A percentile compares a stretch with the other conserved stretches of the same genome.
Conservation (phyloP, 2,329 filamentous ascomycete species). For the Xylaria polymorpha region DNA sequence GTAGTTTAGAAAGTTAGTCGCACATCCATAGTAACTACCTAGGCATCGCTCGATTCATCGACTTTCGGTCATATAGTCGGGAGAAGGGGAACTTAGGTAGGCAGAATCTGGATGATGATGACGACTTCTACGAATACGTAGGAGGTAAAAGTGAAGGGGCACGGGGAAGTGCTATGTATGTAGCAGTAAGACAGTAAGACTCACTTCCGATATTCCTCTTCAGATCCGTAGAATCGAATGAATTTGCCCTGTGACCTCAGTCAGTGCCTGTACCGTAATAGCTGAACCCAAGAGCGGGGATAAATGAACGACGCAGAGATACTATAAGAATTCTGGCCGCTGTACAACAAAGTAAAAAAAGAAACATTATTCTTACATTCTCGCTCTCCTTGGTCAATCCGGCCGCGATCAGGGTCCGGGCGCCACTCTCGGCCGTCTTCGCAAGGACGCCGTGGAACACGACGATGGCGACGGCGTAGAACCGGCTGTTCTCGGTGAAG, state of each 20-base stretch:
- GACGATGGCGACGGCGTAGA: conserved; percentile 21
- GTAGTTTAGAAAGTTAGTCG: not conserved
- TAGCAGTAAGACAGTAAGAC: conserved; percentile 1
- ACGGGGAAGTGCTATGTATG: not conserved
- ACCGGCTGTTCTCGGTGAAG: conserved; percentile 26
- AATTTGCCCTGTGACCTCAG: conserved; percentile 41
- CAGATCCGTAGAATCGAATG: conserved; percentile 44
- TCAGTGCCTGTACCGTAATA: conserved; percentile 1
- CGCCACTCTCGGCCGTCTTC: conserved; percentile 46
- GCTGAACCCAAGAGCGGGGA: not conserved
- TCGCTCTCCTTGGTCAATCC: conserved; percentile 42
- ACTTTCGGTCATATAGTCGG: not conserved
- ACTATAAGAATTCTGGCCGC: not conserved
- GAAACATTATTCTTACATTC: conserved; percentile 38
- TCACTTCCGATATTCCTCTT: conserved; percentile 41
- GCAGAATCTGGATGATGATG: not conserved
- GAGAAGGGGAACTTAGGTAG: not conserved
- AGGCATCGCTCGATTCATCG: not conserved
- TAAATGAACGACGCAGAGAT: not conserved
- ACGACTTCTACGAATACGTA: not conserved
- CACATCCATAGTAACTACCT: not conserved
- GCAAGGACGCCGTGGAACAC: conserved; percentile 38
- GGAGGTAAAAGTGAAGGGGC: not conserved
- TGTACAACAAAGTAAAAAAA: not conserved
- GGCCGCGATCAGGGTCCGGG: conserved; percentile 43